Base-by-base conservation (phyloP, 1,284 basidiomycete genomes). In the Ceratobasidium sp. region DNA sequence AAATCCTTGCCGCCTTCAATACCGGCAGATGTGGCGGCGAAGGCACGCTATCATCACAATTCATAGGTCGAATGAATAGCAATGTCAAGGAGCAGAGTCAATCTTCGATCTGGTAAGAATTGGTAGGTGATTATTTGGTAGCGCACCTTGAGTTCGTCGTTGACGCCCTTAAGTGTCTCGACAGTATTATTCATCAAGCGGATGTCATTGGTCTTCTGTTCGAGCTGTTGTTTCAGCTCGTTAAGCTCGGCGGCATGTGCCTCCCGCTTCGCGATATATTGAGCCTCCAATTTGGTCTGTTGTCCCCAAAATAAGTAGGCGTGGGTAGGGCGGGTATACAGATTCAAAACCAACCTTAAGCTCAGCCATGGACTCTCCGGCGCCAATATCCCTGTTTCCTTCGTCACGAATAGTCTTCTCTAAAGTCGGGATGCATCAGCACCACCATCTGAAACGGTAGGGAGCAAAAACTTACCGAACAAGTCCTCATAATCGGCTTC, bases 401-500 rank as follows among this genome's bases (percentile, higher is more conserved):
- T 93, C 91, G 59, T 91, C 89, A 73, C 87, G 83, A 68, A 93
- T 91, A 9, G 88, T 90, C 80, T 91, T 92, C 81, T 93, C 90
- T 91, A 78, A 30, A 6, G 44, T 21, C 39, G n/a, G 41, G 23
- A 42, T 33, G 33, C 67, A 71, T 14, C n/a, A 52, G 46, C 54
- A 4, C 23, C 27, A 39, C 41, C 29, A 19, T 30, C 60, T 29
- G 23, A 16, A 54, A 36, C 13, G 30, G 29, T 39, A 44, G 19
- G 27, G 19, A 52, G 25, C 76, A 27, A 52, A 19, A 19, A 23
- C 84, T 68, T 71, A 92, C 92, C 94, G 30, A 99, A 83, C 41
- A 99, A 82, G 79, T 98, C 95, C 78, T 99, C 97, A 75, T 98
- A 98, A 76, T 98, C 95, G 4, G 89, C 83, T 79, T 98, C 95